These are phyloP conservation scores for Pseudocercospora eumusae DNA, from an alignment of 2,329 filamentous ascomycete genomes.

Conservation along the genomic window DNA sequence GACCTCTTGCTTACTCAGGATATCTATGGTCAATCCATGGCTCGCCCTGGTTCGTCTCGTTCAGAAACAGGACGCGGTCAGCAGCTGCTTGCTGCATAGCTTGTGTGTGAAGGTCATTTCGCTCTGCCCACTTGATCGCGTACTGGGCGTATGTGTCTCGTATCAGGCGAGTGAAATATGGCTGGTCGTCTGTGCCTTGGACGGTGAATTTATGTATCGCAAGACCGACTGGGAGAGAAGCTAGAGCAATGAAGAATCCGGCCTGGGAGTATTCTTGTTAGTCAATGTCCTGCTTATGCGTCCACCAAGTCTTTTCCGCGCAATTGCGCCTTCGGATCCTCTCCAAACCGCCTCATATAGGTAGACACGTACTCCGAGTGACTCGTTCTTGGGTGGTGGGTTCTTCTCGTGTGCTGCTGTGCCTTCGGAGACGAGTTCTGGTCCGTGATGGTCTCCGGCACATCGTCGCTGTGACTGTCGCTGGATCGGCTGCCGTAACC, in stretches of 20 bases:
- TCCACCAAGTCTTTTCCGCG: not conserved
- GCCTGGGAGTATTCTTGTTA: constrained; percentile 39
- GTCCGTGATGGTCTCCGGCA: constrained; percentile 42
- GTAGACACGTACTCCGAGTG: constrained; percentile 52
- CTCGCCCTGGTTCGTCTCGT: constrained; percentile 48
- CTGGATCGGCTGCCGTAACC: constrained; percentile 39
- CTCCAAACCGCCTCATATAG: not conserved
- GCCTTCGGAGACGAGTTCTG: constrained; percentile 36
- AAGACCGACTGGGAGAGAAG: constrained; percentile 48
- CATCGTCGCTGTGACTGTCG: constrained; percentile 46
- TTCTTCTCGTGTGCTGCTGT: constrained; percentile 39
- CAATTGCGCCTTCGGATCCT: not conserved
- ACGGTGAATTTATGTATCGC: constrained; percentile 51
- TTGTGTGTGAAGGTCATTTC: constrained; percentile 62
- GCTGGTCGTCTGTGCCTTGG: constrained; percentile 43
- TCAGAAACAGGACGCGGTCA: constrained; percentile 62
- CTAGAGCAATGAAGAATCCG: constrained; percentile 52
- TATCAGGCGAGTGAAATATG: constrained; percentile 55
- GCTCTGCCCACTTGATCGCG: constrained; percentile 55
- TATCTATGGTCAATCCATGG: constrained; percentile 58
- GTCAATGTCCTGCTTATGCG: not conserved
- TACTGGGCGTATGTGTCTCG: constrained; percentile 58
- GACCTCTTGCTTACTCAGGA: constrained; percentile 60
- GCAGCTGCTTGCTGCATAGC: constrained; percentile 64
- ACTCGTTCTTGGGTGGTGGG: constrained; percentile 47